These are phyloP conservation scores for Triangularia verruculosa DNA, from an alignment of 2,329 filamentous ascomycete genomes.

Conservation along the genomic window DNA sequence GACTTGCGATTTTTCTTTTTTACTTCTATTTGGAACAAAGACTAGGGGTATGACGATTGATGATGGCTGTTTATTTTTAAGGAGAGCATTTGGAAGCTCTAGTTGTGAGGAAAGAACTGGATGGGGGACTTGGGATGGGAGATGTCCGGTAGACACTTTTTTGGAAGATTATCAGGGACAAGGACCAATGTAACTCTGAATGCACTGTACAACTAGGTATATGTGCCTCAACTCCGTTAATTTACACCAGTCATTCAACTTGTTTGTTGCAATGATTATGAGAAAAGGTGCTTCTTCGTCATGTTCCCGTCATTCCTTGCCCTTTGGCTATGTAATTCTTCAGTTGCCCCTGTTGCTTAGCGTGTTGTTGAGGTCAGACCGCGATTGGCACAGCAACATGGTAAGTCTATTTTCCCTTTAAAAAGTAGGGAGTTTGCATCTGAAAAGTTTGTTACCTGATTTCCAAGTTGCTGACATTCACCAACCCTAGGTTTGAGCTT, in stretches of 20 bases:
- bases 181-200: neutral
- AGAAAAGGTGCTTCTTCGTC: no score
- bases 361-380: no score
- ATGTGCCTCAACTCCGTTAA: constrained; percentile 3
- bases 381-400: no score
- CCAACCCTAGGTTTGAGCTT: no score
- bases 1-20: neutral
- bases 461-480: no score
- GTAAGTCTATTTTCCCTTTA: no score
- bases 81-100: neutral
- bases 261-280: neutral
- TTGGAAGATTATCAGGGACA: neutral
- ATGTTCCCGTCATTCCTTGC: no score
- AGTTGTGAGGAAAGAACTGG: neutral
- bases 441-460: no score
- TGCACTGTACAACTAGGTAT: constrained; percentile 3
- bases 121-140: neutral
- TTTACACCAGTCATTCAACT: neutral
- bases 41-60: neutral
- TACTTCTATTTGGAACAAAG: neutral
- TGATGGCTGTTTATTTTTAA: neutral
- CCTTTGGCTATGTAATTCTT: no score
- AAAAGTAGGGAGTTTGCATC: no score
- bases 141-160: neutral
- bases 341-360: no score